Evolutionary conservation across 768 basidiomycete genomes (phyloP), one percentile per base, ranked within the genome.

Genomic region (Psilocybe cubensis): DNA sequence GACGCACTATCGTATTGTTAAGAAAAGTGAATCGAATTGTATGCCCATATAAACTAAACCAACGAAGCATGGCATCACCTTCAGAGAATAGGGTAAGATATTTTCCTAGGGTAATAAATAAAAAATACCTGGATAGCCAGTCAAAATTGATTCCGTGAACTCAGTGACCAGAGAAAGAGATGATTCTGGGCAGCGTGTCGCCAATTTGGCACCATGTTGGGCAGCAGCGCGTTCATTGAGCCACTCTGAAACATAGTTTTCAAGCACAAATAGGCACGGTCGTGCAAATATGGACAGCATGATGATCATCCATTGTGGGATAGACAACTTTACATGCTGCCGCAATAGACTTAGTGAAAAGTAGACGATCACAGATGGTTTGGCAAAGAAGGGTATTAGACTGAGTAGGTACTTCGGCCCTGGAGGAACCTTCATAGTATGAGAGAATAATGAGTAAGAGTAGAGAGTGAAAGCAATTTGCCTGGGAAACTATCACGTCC

Each of bases 111-210:
- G 35, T 38, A 14, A 38, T 10, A 38, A n/a, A 4, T 4, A 38
- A 38, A n/a, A 38, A 67, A 20, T 56, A 76, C 76, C 72, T 55
- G 72, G 71, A 62, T 74, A 71, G 1, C 73, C 75, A 7, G 57
- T 58, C 28, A 67, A 63, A 12, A 75, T 48, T 12, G 44, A 56
- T 18, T 58, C 41, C n/a, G 50, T 41, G 5, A 62, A 25, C 42
- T 31, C 41, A 3, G 43, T 52, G 17, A 63, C 56, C 2, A 52
- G 41, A 35, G 58, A 58, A 11, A 55, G 25, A 6, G 59, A 35
- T n/a, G 55, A 50, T 41, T 60, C 61, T 9, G 54, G 50, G 2
- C 62, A 54, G 9, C 38, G 10, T 1, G 64, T 58, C 29, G 61
- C 49, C 11, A 62, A 41, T 3, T 47, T 40, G 11, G 64, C 64